Conservation (phyloP, 2,329 filamentous ascomycete species). For the Emericellopsis atlantica region DNA sequence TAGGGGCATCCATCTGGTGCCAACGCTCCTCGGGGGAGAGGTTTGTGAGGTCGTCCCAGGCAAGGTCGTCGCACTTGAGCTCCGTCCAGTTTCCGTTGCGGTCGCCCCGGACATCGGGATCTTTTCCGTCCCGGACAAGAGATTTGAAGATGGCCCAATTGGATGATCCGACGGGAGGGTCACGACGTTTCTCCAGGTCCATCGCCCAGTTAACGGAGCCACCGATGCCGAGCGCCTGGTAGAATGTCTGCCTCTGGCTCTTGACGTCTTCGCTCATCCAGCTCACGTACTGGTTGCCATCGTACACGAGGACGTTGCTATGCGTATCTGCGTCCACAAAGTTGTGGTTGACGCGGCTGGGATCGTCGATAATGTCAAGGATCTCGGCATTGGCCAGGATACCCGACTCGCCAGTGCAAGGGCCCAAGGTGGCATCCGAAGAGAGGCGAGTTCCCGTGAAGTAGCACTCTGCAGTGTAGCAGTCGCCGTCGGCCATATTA, state of each 20-base stretch:
- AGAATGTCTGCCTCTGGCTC: neutral
- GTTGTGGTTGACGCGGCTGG: neutral
- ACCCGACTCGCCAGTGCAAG: constrained; percentile 14
- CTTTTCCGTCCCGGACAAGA: too few species aligned
- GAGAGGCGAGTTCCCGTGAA: constrained; percentile 9
- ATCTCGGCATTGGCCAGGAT: constrained; percentile 20
- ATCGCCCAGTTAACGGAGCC: neutral
- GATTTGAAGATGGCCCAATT: constrained; percentile 6
- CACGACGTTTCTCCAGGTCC: neutral
- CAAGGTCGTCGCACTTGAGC: neutral
- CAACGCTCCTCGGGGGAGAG: neutral
- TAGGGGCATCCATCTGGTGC: neutral
- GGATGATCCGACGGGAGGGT: neutral
- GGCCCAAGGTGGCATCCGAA: constrained; percentile 12
- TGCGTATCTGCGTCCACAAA: neutral
- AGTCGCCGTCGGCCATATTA: constrained; percentile 16
- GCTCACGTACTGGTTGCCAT: constrained; percentile 6
- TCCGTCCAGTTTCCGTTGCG: neutral
- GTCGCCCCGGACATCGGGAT: neutral
- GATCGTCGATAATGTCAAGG: neutral
- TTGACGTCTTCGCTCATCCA: neutral
- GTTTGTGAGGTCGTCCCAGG: neutral
- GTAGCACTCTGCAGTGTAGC: constrained; percentile 11
- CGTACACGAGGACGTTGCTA: constrained; percentile 8
- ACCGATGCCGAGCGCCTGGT: neutral